These are phyloP conservation scores for Pelargonium cotyledonis DNA, from an alignment of 441 rosid genomes.

Conservation along the genomic window DNA sequence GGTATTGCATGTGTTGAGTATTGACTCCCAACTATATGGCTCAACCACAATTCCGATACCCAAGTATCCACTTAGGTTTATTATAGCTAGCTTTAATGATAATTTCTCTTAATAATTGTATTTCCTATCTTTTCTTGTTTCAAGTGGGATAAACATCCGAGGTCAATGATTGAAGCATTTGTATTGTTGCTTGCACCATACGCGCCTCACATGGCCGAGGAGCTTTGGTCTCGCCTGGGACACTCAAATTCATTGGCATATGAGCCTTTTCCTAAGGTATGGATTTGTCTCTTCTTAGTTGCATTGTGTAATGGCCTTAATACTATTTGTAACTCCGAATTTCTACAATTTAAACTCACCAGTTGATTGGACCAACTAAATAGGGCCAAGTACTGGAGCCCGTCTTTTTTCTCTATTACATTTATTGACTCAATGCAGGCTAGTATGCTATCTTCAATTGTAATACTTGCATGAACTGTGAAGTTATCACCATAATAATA, in stretches of 20 bases:
- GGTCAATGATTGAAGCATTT: conserved; percentile 54
- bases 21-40: neutral
- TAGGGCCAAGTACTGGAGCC: neutral
- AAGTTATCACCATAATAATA: neutral
- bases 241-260: conserved; percentile 59
- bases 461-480: neutral
- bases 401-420: neutral
- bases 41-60: neutral
- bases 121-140: conserved; percentile 6
- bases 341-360: neutral
- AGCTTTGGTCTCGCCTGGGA: conserved; percentile 87
- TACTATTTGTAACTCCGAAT: neutral
- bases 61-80: too few species aligned
- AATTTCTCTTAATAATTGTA: neutral
- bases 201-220: conserved; percentile 94
- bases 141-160: conserved; percentile 84
- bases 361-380: too few species aligned
- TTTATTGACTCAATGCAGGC: neutral
- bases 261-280: conserved; percentile 67
- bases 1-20: conserved; percentile 33
- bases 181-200: conserved; percentile 48
- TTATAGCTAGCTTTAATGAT: neutral
- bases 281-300: neutral
- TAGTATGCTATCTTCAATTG: neutral
- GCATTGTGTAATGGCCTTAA: neutral